A percentile compares a stretch with the other conserved stretches of the same genome.
Evolutionary conservation across 805 yeast genomes (phyloP).

Genomic region (Ogataea nakhonphanomensis): DNA sequence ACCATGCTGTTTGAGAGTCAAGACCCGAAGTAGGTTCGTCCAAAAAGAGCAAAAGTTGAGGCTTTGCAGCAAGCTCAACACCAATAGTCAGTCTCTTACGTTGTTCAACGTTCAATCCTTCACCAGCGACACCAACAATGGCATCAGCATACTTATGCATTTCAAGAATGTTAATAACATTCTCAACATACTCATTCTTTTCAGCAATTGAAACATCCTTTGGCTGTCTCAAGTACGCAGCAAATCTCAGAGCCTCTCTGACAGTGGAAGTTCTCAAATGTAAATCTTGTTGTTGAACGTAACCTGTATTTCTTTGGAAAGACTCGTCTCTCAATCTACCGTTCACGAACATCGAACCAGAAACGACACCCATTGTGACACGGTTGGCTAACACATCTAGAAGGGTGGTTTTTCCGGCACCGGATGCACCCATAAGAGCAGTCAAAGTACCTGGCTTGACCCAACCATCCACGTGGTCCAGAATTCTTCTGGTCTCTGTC

Average conservation of each 20-base stretch:
- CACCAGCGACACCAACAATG: slow-evolving; percentile 47
- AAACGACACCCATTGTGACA: slow-evolving; percentile 51
- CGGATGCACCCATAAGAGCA: slow-evolving; percentile 67
- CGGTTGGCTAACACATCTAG: slow-evolving; percentile 53
- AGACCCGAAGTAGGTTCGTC: slow-evolving; percentile 64
- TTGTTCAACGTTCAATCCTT: slow-evolving; percentile 54
- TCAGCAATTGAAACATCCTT: slow-evolving; percentile 38
- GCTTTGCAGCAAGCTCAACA: slow-evolving; percentile 55
- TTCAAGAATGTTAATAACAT: slow-evolving; percentile 45
- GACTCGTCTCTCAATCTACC: slow-evolving; percentile 47
- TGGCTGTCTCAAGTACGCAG: slow-evolving; percentile 49
- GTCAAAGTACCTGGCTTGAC: slow-evolving; percentile 81
- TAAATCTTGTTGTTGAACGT: slow-evolving; percentile 59
- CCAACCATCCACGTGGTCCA: slow-evolving; percentile 73
- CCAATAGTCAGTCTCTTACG: slow-evolving; percentile 54
- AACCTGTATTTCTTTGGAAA: slow-evolving; percentile 54
- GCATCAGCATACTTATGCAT: slow-evolving; percentile 57
- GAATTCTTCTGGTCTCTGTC: slow-evolving; percentile 54
- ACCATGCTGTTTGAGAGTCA: slow-evolving; percentile 60
- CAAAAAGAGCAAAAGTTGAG: slow-evolving; percentile 49
- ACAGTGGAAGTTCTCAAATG: slow-evolving; percentile 51
- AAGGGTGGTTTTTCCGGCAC: slow-evolving; percentile 60
- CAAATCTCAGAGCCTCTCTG: slow-evolving; percentile 50
- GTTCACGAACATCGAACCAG: slow-evolving; percentile 58
- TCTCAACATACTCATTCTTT: slow-evolving; percentile 50